Evolutionary conservation across 768 basidiomycete genomes (phyloP).

Genomic region (Termitomyces sp.): DNA sequence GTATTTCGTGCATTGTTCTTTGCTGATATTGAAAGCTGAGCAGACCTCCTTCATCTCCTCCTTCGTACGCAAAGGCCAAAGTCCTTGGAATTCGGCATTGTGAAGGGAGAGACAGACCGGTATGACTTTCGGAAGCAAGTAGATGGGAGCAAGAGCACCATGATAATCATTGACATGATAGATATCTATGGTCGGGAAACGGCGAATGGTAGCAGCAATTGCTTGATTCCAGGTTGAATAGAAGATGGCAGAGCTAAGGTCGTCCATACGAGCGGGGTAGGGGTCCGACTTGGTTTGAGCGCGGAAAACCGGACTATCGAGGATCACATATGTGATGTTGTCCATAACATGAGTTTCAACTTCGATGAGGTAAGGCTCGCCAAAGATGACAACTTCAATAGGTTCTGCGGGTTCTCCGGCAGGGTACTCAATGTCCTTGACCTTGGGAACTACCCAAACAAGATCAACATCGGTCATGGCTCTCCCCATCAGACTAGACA

Average conservation of each 20-base stretch:
- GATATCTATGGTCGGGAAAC: slow-evolving; percentile 82
- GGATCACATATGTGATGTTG: slow-evolving; percentile 92
- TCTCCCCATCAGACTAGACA: slow-evolving; percentile 97
- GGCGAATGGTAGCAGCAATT: slow-evolving; percentile 86
- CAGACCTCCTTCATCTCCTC: slow-evolving; percentile 99
- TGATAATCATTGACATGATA: slow-evolving; percentile 97
- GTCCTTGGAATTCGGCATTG: slow-evolving; percentile 96
- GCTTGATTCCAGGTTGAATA: slow-evolving; percentile 99
- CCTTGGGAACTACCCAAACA: slow-evolving; percentile 91
- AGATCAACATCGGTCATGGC: slow-evolving; percentile 97
- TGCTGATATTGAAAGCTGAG: slow-evolving; percentile 95
- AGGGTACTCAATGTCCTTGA: slow-evolving; percentile 92
- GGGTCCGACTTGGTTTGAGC: slow-evolving; percentile 95
- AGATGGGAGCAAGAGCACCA: slow-evolving; percentile 86
- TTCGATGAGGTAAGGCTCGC: slow-evolving; percentile 92
- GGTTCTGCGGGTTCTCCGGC: slow-evolving; percentile 88
- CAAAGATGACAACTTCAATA: slow-evolving; percentile 94
- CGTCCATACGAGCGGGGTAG: slow-evolving; percentile 96
- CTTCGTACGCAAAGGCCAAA: slow-evolving; percentile 94
- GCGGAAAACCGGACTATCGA: slow-evolving; percentile 94
- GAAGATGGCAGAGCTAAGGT: slow-evolving; percentile 93
- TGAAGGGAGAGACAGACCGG: slow-evolving; percentile 90
- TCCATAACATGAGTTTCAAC: slow-evolving; percentile 90
- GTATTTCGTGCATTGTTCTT: slow-evolving; percentile 94
- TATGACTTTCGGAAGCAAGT: slow-evolving; percentile 86